A percentile compares a stretch with the other conserved stretches of the same genome.
phyloP scores from a whole-genome alignment of 495 filamentous ascomycete genomes.

The Astrothelium macrocarpum region DNA sequence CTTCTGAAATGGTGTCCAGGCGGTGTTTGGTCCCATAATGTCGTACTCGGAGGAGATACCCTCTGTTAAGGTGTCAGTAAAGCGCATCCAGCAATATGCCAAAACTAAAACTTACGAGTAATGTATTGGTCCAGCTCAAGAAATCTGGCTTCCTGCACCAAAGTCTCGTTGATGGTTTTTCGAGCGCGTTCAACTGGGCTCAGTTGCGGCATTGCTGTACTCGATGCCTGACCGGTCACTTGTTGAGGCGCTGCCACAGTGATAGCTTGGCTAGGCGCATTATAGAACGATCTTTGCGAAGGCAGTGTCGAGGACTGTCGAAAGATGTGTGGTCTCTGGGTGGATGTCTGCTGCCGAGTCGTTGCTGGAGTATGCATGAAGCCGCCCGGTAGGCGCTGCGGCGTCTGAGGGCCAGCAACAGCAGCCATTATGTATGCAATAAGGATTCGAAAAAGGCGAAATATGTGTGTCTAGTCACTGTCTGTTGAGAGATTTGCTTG shows the following conservation, averaged over 20 bases:
- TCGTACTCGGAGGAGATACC: constrained; percentile 89
- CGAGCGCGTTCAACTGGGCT: constrained; percentile 71
- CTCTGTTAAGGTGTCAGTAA: constrained; percentile 40
- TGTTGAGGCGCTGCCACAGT: not conserved
- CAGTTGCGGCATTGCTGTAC: constrained; percentile 23
- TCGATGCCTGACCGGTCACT: not conserved
- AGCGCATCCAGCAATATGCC: not conserved
- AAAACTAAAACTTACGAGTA: constrained; percentile 54
- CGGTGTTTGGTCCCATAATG: constrained; percentile 44
- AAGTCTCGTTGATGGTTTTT: constrained; percentile 67
- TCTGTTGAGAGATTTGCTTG: not conserved
- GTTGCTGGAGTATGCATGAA: constrained; percentile 31
- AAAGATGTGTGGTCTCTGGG: constrained; percentile 17
- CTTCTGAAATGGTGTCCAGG: constrained; percentile 87
- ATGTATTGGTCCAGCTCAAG: constrained; percentile 86
- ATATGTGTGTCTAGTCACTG: not conserved
- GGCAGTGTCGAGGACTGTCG: constrained; percentile 17
- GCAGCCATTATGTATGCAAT: constrained; percentile 14
- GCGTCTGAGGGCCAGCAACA: constrained; percentile 20
- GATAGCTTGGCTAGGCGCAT: constrained; percentile 1
- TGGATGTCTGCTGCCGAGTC: constrained; percentile 9
- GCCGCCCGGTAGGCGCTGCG: constrained; percentile 27
- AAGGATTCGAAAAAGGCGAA: not conserved
- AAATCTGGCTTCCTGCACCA: constrained; percentile 66
- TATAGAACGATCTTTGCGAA: constrained; percentile 13